These are phyloP conservation scores for Vitellaria paradoxa DNA, from an alignment of 179 eudicot genomes.

Conservation along the genomic window DNA sequence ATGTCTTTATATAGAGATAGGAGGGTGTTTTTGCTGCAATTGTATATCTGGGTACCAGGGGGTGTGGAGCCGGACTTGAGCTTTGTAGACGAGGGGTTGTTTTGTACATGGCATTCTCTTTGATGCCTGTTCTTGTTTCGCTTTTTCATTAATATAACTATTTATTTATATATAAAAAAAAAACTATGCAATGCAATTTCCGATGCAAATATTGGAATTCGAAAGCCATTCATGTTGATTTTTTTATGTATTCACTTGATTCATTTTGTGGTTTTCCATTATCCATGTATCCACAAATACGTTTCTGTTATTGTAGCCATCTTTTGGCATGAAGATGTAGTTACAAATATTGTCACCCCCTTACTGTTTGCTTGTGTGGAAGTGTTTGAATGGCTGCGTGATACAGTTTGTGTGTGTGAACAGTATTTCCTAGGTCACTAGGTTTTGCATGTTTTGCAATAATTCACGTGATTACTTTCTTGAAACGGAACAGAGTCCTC, in stretches of 20 bases:
- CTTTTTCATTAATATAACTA: too few species aligned
- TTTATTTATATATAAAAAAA: too few species aligned
- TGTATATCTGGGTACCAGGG: too few species aligned
- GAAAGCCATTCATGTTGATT: neutral
- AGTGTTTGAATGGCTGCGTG: constrained; percentile 7
- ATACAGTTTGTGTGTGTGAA: neutral
- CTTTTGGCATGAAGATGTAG: constrained; percentile 9
- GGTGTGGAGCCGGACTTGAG: too few species aligned
- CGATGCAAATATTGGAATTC: neutral
- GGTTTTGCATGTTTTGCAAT: neutral
- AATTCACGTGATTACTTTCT: constrained; percentile 12
- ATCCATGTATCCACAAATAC: neutral
- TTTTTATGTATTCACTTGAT: neutral
- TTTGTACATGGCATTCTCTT: too few species aligned
- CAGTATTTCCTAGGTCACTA: neutral
- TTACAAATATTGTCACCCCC: neutral
- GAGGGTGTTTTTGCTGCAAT: too few species aligned
- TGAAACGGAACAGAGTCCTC: constrained; percentile 54
- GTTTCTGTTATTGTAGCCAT: neutral
- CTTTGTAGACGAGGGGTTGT: too few species aligned
- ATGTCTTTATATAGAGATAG: too few species aligned
- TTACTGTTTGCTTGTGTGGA: neutral
- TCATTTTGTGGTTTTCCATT: neutral
- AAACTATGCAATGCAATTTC: too few species aligned
- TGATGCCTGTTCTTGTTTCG: too few species aligned